These are phyloP conservation scores for Bimuria novae-zelandiae DNA, from an alignment of 2,329 filamentous ascomycete genomes.

Conservation along the genomic window DNA sequence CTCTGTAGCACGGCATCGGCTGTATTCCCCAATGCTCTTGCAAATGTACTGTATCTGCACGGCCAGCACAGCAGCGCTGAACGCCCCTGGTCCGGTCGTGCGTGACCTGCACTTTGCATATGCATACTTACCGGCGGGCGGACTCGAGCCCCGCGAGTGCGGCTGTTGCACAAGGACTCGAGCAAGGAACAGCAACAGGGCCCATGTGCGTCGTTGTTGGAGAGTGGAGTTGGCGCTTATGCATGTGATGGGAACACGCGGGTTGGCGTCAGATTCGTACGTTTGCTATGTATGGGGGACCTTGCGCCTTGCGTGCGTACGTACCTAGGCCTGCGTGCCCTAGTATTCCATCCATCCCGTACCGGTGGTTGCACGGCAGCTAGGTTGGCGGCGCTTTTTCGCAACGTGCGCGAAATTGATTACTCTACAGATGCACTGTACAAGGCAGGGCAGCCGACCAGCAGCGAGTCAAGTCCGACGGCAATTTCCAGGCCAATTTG, in stretches of 20 bases:
- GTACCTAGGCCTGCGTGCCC: too few species aligned
- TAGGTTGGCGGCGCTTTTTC: background rate
- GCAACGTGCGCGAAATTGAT: too few species aligned
- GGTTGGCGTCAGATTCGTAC: constrained; percentile 13
- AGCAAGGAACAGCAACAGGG: too few species aligned
- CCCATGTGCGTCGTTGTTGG: background rate
- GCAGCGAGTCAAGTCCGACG: too few species aligned
- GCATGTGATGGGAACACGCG: constrained; percentile 27
- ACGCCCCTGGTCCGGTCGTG: background rate
- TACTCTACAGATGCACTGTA: too few species aligned
- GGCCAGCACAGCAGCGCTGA: constrained; percentile 16
- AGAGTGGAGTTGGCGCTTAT: constrained; percentile 30
- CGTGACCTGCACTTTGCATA: too few species aligned
- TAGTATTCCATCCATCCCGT: constrained; percentile 13
- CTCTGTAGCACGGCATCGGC: constrained; percentile 24
- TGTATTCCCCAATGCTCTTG: background rate
- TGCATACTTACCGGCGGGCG: background rate
- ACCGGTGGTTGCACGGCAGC: constrained; percentile 26
- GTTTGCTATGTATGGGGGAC: background rate
- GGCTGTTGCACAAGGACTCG: constrained; percentile 8
- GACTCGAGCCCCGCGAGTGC: background rate
- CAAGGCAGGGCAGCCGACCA: too few species aligned
- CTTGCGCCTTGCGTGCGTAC: constrained; percentile 17
- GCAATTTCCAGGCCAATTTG: too few species aligned
- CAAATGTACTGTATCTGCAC: constrained; percentile 14